Conservation (phyloP, 1,284 basidiomycete species). For the Ceratobasidium sp. region DNA sequence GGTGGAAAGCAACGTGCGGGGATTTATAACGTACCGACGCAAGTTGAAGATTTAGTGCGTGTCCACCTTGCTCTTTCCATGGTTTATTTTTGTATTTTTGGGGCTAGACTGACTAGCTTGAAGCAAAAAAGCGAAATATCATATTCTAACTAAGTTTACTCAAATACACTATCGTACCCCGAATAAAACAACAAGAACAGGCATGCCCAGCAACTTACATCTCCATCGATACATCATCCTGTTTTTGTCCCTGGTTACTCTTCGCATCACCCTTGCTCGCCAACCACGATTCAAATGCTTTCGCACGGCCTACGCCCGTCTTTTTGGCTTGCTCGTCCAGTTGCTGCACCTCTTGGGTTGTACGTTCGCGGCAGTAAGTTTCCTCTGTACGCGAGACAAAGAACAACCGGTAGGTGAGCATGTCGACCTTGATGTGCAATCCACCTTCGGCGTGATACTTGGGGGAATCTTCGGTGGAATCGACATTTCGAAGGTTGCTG, state of each 20-base stretch:
- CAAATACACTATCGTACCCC: slow-evolving; percentile 41
- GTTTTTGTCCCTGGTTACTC: slow-evolving; percentile 12
- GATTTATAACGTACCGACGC: slow-evolving; percentile 89
- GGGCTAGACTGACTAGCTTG: not conserved
- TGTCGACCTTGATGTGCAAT: slow-evolving; percentile 86
- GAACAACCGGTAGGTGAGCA: slow-evolving; percentile 87
- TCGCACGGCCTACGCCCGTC: slow-evolving; percentile 7
- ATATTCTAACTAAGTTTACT: slow-evolving; percentile 37
- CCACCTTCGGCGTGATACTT: slow-evolving; percentile 68
- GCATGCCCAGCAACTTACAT: slow-evolving; percentile 25
- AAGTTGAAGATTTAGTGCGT: slow-evolving; percentile 59
- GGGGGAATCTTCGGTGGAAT: slow-evolving; percentile 56
- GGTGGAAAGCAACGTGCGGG: slow-evolving; percentile 84
- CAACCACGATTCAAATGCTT: slow-evolving; percentile 35
- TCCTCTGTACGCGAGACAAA: slow-evolving; percentile 82
- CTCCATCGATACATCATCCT: slow-evolving; percentile 40
- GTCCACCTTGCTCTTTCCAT: not conserved
- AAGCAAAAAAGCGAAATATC: slow-evolving; percentile 12
- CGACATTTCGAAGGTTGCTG: slow-evolving; percentile 52
- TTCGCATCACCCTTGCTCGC: slow-evolving; percentile 20
- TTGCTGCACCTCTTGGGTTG: slow-evolving; percentile 37
- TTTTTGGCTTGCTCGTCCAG: slow-evolving; percentile 43
- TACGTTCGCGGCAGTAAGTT: slow-evolving; percentile 61
- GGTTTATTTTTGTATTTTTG: slow-evolving; percentile 12
- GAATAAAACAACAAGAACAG: slow-evolving; percentile 21